These are phyloP conservation scores for Colletotrichum sublineola DNA, from an alignment of 2,329 filamentous ascomycete genomes.

Conservation along the genomic window DNA sequence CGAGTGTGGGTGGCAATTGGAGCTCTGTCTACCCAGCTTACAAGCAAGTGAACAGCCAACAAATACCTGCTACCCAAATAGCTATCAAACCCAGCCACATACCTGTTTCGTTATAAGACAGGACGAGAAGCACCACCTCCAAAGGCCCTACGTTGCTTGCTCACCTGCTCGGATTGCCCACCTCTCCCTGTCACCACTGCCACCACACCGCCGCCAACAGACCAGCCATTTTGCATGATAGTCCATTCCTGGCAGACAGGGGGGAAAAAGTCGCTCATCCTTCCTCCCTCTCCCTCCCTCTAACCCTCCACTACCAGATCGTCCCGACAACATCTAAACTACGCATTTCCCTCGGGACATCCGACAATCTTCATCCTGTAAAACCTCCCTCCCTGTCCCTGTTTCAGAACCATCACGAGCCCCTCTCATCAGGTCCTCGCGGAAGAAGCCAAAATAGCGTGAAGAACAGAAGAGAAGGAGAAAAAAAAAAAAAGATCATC, in stretches of 20 bases:
- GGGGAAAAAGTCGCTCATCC: constrained; percentile 6
- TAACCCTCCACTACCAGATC: neutral
- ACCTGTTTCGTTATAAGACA: constrained; percentile 22
- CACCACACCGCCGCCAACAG: neutral
- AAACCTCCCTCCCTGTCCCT: constrained; percentile 5
- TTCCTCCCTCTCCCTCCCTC: neutral
- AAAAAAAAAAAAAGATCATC: neutral
- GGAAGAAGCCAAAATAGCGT: neutral
- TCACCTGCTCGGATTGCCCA: constrained; percentile 8
- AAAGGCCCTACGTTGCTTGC: constrained; percentile 1
- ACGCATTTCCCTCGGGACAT: neutral
- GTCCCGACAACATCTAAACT: constrained; percentile 1
- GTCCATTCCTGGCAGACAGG: neutral
- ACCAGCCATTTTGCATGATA: neutral
- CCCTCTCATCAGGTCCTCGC: neutral
- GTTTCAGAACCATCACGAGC: constrained; percentile 41
- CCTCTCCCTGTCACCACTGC: constrained; percentile 8
- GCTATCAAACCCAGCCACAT: too few species aligned
- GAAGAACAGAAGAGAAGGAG: neutral
- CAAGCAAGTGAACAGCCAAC: neutral
- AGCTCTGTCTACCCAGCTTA: neutral
- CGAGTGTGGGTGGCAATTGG: neutral
- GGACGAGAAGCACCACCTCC: constrained; percentile 2
- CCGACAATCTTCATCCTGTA: constrained; percentile 5
- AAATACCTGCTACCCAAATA: neutral